These are phyloP conservation scores for Martensiomyces pterosporus DNA, from an alignment of 192 early-diverging fungal genomes.

Conservation along the genomic window DNA sequence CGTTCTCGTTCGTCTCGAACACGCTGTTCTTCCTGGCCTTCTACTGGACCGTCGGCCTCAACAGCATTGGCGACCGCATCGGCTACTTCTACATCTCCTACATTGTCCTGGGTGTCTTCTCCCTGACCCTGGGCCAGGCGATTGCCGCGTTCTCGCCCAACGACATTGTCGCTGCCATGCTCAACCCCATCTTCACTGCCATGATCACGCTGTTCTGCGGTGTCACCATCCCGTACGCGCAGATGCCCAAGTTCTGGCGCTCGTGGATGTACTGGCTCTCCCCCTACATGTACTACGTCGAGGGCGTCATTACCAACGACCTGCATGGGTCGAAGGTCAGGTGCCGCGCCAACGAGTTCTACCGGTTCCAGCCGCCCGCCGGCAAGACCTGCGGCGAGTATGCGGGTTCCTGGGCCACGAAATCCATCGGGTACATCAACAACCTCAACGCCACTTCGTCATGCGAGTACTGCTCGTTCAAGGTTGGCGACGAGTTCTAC, in stretches of 20 bases:
- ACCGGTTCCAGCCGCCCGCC: conserved; percentile 43
- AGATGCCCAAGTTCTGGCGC: conserved; percentile 62
- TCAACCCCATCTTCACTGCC: conserved; percentile 61
- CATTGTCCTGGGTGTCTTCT: conserved; percentile 51
- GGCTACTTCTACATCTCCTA: conserved; percentile 61
- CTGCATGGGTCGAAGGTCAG: conserved; percentile 49
- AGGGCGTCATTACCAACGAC: conserved; percentile 58
- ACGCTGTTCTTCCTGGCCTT: conserved; percentile 54
- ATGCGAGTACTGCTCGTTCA: conserved; percentile 56
- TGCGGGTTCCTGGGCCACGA: conserved; percentile 39
- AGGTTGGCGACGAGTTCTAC: conserved; percentile 36
- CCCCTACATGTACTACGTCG: conserved; percentile 59
- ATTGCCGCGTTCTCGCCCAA: conserved; percentile 56
- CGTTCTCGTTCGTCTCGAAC: conserved; percentile 55
- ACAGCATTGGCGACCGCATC: conserved; percentile 42
- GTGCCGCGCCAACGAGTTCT: conserved; percentile 46
- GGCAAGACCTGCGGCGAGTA: conserved; percentile 51
- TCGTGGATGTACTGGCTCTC: conserved; percentile 63
- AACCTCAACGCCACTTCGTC: conserved; percentile 29
- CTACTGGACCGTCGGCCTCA: conserved; percentile 62
- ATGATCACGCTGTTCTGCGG: conserved; percentile 60
- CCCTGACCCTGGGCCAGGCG: conserved; percentile 54
- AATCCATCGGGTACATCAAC: conserved; percentile 44
- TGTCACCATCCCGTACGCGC: conserved; percentile 54
- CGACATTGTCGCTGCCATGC: conserved; percentile 55